Conservation (phyloP, 2,329 filamentous ascomycete species). For the Neonectria neomacrospora region DNA sequence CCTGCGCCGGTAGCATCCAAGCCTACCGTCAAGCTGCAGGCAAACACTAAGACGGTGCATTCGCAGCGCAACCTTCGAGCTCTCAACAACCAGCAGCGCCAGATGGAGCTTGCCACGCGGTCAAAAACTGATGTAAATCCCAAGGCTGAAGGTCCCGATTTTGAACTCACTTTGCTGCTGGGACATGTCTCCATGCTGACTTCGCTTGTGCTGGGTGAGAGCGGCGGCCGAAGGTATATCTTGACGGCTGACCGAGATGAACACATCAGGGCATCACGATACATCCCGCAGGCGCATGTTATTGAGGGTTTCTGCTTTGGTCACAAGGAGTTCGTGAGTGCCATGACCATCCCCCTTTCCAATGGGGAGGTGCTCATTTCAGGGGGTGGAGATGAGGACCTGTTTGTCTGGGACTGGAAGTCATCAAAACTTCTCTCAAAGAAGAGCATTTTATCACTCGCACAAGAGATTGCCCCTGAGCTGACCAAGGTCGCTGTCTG, state of each 20-base stretch:
- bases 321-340: slow-evolving; percentile 85
- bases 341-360: slow-evolving; percentile 71
- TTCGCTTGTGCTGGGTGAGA: slow-evolving; percentile 69
- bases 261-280: slow-evolving; percentile 89
- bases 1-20: slow-evolving; percentile 39
- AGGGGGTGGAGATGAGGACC: slow-evolving; percentile 83
- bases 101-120: slow-evolving; percentile 50
- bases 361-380: slow-evolving; percentile 77
- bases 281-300: slow-evolving; percentile 83
- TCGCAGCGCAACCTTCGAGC: slow-evolving; percentile 71
- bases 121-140: slow-evolving; percentile 42
- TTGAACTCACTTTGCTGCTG: slow-evolving; percentile 82
- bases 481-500: slow-evolving; percentile 61
- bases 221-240: slow-evolving; percentile 59
- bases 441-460: slow-evolving; percentile 61
- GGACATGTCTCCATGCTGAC: slow-evolving; percentile 97
- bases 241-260: slow-evolving; percentile 68
- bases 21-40: slow-evolving; percentile 58
- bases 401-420: slow-evolving; percentile 88
- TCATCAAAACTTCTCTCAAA: slow-evolving; percentile 64
- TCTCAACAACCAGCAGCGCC: slow-evolving; percentile 67
- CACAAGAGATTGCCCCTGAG: slow-evolving; percentile 51
- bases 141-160: slow-evolving; percentile 59
- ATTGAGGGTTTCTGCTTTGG: slow-evolving; percentile 92
- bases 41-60: slow-evolving; percentile 71